These are phyloP conservation scores for Trichoderma simmonsii DNA, from an alignment of 2,329 filamentous ascomycete genomes.

Conservation along the genomic window DNA sequence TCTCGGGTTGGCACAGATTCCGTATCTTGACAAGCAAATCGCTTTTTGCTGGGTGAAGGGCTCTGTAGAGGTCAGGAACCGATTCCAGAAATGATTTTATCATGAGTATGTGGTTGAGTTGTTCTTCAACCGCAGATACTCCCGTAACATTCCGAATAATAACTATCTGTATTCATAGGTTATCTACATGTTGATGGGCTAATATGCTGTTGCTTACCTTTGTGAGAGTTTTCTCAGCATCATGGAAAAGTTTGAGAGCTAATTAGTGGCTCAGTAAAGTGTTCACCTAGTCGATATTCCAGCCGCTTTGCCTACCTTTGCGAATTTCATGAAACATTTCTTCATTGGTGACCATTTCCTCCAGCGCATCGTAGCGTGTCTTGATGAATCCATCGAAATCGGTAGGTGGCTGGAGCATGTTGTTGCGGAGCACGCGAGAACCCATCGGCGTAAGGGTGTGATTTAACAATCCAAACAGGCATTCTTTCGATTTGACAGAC, in stretches of 20 bases:
- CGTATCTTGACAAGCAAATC: conserved; percentile 65
- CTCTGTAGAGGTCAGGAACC: conserved; percentile 64
- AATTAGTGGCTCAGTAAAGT: background rate
- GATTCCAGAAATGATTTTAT: conserved; percentile 76
- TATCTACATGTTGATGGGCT: background rate
- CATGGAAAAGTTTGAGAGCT: conserved; percentile 71
- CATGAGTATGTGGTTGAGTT: conserved; percentile 82
- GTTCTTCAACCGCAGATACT: conserved; percentile 69
- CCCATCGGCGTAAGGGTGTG: conserved; percentile 88
- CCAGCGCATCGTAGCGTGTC: conserved; percentile 75
- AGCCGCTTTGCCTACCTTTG: conserved; percentile 47
- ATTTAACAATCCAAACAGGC: conserved; percentile 81
- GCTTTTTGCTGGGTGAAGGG: conserved; percentile 62
- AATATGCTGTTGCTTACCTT: conserved; percentile 49
- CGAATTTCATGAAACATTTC: conserved; percentile 79
- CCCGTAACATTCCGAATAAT: conserved; percentile 65
- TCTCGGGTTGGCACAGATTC: conserved; percentile 63
- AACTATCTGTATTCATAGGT: conserved; percentile 61
- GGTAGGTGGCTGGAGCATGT: conserved; percentile 85
- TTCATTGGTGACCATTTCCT: conserved; percentile 77
- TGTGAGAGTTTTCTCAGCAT: conserved; percentile 77
- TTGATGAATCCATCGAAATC: conserved; percentile 60
- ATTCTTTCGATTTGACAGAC: conserved; percentile 73
- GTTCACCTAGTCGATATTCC: background rate
- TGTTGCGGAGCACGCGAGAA: conserved; percentile 74